Conservation (phyloP, 768 basidiomycete genomes). For the Chlorophyllum brunneum region DNA sequence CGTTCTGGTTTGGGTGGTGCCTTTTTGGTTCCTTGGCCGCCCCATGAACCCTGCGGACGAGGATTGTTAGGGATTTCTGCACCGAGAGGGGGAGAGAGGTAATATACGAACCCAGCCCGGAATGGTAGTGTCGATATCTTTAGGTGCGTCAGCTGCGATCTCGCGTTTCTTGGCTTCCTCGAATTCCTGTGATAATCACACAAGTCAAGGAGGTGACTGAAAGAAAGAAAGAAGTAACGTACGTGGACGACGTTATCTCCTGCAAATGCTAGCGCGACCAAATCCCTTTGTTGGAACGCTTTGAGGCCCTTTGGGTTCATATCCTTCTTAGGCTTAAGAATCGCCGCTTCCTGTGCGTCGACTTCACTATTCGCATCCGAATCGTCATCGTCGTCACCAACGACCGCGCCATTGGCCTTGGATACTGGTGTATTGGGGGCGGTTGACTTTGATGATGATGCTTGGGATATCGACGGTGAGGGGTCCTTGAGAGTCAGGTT, state of each 20-base stretch:
- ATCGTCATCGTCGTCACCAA: constrained; percentile 42
- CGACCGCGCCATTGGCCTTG: constrained; percentile 37
- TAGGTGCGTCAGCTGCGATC: constrained; percentile 84
- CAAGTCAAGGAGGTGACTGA: neutral
- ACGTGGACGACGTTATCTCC: constrained; percentile 95
- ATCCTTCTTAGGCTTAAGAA: constrained; percentile 27
- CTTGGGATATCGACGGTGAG: constrained; percentile 22
- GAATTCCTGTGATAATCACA: constrained; percentile 59
- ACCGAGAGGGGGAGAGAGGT: neutral
- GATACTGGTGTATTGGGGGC: constrained; percentile 23
- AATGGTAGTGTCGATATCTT: constrained; percentile 83
- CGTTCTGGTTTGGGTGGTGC: constrained; percentile 61
- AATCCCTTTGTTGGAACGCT: constrained; percentile 86
- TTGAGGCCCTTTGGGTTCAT: constrained; percentile 47
- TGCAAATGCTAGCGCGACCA: constrained; percentile 94
- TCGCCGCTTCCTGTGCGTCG: constrained; percentile 59
- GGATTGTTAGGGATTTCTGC: neutral
- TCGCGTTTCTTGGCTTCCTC: constrained; percentile 78
- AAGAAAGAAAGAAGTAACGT: constrained; percentile 19
- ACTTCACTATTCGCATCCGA: constrained; percentile 62
- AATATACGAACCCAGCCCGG: constrained; percentile 85
- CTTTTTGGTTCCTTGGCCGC: constrained; percentile 68
- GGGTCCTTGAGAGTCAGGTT: constrained; percentile 33
- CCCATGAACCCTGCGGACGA: constrained; percentile 81
- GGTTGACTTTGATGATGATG: constrained; percentile 36